A percentile compares a stretch with the other conserved stretches of the same genome.
Conservation (phyloP, 331 rosid genomes). For the Saraca asoca region DNA sequence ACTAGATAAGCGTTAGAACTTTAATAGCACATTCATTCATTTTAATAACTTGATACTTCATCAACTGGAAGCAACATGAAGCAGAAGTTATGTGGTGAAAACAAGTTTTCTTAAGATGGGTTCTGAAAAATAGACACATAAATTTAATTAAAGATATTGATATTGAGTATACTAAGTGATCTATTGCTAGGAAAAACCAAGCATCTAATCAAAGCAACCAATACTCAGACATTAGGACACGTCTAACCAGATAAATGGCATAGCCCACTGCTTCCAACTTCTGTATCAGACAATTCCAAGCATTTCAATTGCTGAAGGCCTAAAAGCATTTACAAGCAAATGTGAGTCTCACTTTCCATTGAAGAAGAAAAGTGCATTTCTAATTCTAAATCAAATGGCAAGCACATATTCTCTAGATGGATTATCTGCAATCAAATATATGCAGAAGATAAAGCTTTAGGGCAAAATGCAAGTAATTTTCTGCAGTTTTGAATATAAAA, state of each 20-base stretch:
- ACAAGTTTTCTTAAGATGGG: neutral
- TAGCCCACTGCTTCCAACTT: conserved; percentile 81
- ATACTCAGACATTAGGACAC: neutral
- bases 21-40: no score
- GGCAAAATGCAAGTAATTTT: neutral
- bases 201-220: neutral
- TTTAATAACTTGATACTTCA: no score
- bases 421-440: conserved; percentile 12
- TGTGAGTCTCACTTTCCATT: conserved; percentile 23
- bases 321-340: conserved; percentile 42
- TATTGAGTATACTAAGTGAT: neutral
- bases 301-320: conserved; percentile 73
- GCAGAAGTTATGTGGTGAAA: neutral
- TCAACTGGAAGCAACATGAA: neutral
- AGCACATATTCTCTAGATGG: conserved; percentile 12
- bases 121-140: neutral
- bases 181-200: neutral
- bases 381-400: conserved; percentile 25
- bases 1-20: no score
- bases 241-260: conserved; percentile 80
- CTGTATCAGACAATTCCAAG: conserved; percentile 91
- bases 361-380: conserved; percentile 29
- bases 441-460: neutral
- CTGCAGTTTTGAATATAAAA: neutral
- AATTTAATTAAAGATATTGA: neutral